Conservation (phyloP, 345 rosid species). For the Populus ilicifolia region DNA sequence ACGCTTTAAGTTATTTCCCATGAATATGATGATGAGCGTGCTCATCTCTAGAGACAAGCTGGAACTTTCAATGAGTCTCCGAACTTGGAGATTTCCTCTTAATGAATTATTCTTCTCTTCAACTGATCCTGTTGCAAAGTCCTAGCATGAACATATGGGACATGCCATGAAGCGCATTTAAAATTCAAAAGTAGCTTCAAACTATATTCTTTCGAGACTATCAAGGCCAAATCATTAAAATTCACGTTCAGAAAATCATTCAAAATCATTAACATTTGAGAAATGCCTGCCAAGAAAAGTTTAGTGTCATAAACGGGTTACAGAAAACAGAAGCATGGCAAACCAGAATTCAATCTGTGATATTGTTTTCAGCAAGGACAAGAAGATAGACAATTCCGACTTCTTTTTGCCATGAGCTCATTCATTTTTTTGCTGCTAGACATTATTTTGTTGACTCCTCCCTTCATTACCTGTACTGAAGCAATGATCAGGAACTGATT, state of each 20-base stretch:
- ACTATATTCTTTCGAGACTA: background rate
- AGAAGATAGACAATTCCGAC: background rate
- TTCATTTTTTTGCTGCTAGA: too few relatives aligned
- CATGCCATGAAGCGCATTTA: background rate
- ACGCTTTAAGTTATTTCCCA: background rate
- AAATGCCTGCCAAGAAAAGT: too few relatives aligned
- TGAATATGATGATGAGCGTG: too few relatives aligned
- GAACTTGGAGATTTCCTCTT: too few relatives aligned
- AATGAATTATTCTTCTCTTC: background rate
- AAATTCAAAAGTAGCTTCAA: background rate
- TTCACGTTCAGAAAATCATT: background rate
- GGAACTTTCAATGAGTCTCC: too few relatives aligned
- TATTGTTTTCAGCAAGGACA: too few relatives aligned
- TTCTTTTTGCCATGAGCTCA: background rate
- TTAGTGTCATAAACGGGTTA: too few relatives aligned
- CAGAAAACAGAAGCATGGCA: too few relatives aligned
- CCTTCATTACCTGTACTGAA: background rate
- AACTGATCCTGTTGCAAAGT: background rate
- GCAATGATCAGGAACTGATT: too few relatives aligned
- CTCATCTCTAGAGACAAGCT: too few relatives aligned
- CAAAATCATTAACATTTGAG: background rate
- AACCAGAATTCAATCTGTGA: too few relatives aligned
- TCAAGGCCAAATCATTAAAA: too few relatives aligned
- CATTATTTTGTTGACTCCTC: background rate
- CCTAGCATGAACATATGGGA: background rate